Conservation (phyloP, 768 basidiomycete genomes). For the Calvatia gigantea region DNA sequence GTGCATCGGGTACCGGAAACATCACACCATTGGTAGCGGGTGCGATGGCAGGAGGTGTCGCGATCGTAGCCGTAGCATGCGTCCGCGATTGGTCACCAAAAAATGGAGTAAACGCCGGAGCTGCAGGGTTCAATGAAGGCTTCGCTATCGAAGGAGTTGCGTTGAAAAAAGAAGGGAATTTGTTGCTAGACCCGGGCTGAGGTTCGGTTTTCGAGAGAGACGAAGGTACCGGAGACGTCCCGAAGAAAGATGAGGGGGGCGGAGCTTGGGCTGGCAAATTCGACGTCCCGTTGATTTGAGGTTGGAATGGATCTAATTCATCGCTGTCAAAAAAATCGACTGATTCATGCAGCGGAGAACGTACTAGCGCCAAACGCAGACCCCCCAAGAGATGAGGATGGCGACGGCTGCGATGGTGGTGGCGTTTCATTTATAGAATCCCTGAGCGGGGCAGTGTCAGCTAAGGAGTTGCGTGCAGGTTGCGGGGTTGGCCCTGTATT, state of each 20-base stretch:
- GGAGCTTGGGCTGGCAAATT: neutral
- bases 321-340: neutral
- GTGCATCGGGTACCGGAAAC: neutral
- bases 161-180: neutral
- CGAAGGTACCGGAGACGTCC: neutral
- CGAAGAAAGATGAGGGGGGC: neutral
- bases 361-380: neutral
- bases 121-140: constrained; percentile 18
- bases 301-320: neutral
- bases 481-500: neutral
- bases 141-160: constrained; percentile 14
- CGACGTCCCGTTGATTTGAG: neutral
- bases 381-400: neutral
- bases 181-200: neutral
- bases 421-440: neutral
- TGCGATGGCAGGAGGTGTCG: constrained; percentile 1
- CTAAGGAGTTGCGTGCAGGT: neutral
- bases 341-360: neutral
- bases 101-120: constrained; percentile 20
- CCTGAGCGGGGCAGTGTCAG: neutral
- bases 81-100: neutral
- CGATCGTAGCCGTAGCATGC: neutral
- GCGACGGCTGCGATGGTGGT: neutral
- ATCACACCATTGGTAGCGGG: neutral
- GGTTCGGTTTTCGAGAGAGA: neutral